Percentiles rank a stretch among this genome's conserved stretches.
Conservation (phyloP, 2,329 filamentous ascomycete species). For the Ceratocystis colombiana region DNA sequence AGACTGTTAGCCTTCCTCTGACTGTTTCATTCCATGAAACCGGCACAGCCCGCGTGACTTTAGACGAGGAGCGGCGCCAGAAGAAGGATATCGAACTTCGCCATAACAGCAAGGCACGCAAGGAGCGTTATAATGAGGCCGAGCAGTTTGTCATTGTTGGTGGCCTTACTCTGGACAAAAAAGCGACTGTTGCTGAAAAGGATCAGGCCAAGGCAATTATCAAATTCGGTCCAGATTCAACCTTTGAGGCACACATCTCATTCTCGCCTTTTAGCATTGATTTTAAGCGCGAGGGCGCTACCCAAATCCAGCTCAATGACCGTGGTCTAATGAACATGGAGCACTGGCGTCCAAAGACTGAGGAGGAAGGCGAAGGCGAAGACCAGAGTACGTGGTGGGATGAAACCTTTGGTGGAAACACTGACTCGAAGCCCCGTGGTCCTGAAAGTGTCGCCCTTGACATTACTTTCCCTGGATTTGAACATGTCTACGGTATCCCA, state of each 20-base stretch:
- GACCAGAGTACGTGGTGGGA: constrained; percentile 97
- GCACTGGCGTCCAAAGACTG: constrained; percentile 85
- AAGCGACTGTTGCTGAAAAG: constrained; percentile 57
- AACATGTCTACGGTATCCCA: constrained; percentile 87
- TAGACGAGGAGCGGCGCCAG: constrained; percentile 84
- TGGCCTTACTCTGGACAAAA: constrained; percentile 60
- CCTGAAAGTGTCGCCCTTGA: constrained; percentile 88
- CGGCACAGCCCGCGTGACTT: constrained; percentile 71
- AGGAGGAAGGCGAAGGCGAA: constrained; percentile 40
- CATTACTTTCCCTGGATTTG: constrained; percentile 83
- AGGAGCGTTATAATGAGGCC: constrained; percentile 90
- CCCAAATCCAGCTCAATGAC: constrained; percentile 81
- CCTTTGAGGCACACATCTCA: constrained; percentile 72
- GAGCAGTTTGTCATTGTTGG: constrained; percentile 80
- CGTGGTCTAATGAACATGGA: constrained; percentile 86
- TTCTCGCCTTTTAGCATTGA: constrained; percentile 76
- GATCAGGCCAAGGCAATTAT: constrained; percentile 61
- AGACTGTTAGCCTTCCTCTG: constrained; percentile 68
- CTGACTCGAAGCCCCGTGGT: constrained; percentile 86
- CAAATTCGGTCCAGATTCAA: constrained; percentile 64
- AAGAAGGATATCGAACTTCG: constrained; percentile 82
- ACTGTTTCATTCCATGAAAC: constrained; percentile 83
- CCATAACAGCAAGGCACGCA: constrained; percentile 71
- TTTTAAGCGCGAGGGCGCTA: constrained; percentile 71
- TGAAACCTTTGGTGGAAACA: constrained; percentile 88